phyloP scores from a whole-genome alignment of 1,139 yeast genomes.

The Debaryomycetaceae sp. region DNA sequence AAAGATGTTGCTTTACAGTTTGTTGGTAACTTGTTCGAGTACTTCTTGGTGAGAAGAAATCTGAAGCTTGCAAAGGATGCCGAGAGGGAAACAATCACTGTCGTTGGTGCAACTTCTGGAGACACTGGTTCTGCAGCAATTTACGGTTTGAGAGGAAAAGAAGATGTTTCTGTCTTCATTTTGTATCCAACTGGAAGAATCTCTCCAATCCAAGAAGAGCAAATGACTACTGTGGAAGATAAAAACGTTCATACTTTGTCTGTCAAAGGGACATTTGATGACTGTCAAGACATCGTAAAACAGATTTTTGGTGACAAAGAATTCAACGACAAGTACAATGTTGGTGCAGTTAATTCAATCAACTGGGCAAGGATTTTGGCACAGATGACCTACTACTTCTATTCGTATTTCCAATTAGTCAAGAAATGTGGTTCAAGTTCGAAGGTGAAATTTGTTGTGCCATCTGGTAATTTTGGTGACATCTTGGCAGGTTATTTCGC shows the following conservation, averaged over 20 bases:
- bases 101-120: conserved; percentile 98
- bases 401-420: conserved; percentile 76
- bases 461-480: conserved; percentile 98
- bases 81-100: conserved; percentile 79
- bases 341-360: conserved; percentile 97
- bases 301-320: conserved; percentile 85
- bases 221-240: conserved; percentile 97
- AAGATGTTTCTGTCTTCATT: conserved; percentile 93
- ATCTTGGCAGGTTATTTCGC: conserved; percentile 96
- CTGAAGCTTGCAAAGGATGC: conserved; percentile 53
- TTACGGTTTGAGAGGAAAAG: conserved; percentile 93
- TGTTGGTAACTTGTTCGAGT: conserved; percentile 94
- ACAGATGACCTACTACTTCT: conserved; percentile 94
- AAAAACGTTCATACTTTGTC: conserved; percentile 90
- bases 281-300: conserved; percentile 95
- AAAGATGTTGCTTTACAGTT: conserved; percentile 98
- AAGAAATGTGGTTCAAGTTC: conserved; percentile 36
- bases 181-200: conserved; percentile 96
- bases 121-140: conserved; percentile 99
- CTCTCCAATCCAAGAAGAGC: conserved; percentile 96
- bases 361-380: conserved; percentile 99
- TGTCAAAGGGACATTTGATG: conserved; percentile 95
- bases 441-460: conserved; percentile 82
- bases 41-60: conserved; percentile 77
- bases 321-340: conserved; percentile 84